These are phyloP conservation scores for Tolypocladium tundrense DNA, from an alignment of 2,329 filamentous ascomycete genomes.

Conservation along the genomic window DNA sequence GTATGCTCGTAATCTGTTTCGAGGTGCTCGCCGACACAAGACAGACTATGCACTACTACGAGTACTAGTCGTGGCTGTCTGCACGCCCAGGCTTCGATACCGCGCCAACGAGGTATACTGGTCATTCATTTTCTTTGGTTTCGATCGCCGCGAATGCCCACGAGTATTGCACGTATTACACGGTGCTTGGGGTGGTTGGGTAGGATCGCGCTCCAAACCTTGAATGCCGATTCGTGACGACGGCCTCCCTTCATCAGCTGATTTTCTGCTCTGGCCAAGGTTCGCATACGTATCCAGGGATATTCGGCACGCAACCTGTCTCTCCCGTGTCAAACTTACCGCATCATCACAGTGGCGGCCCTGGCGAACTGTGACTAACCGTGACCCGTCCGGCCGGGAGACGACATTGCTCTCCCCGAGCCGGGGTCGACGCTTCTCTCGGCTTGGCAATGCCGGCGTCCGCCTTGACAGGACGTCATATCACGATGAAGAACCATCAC, in stretches of 20 bases:
- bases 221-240: neutral
- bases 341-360: neutral
- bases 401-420: neutral
- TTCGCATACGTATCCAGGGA: neutral
- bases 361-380: neutral
- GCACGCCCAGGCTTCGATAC: neutral
- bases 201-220: conserved; percentile 1
- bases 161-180: neutral
- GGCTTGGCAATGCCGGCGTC: neutral
- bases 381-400: neutral
- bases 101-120: neutral
- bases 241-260: conserved; percentile 2
- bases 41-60: too few species aligned
- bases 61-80: neutral
- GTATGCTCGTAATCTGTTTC: too few species aligned
- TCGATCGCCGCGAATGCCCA: neutral
- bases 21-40: too few species aligned
- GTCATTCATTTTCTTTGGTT: neutral
- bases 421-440: neutral
- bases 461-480: neutral
- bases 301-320: neutral
- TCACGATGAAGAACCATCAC: neutral
- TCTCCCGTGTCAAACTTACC: neutral
- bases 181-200: conserved; percentile 2
- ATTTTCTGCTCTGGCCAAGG: neutral